These are phyloP conservation scores for Hericium coralloides DNA, from an alignment of 768 basidiomycete species.

Conservation along the genomic window DNA sequence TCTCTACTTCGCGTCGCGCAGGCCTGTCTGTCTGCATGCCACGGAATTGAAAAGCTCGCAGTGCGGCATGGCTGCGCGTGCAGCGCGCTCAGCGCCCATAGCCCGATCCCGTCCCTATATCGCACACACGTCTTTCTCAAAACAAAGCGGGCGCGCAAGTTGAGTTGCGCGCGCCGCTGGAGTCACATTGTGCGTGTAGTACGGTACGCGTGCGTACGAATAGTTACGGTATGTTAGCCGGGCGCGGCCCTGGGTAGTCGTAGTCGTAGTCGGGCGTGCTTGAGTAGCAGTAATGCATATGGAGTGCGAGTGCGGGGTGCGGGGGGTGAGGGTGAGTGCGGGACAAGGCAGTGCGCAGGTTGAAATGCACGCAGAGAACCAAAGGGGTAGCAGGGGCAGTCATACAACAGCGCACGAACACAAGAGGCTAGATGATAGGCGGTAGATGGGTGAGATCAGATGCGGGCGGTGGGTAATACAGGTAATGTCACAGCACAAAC, in stretches of 20 bases:
- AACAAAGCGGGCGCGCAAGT: neutral
- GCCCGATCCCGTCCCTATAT: no score
- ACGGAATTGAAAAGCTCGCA: no score
- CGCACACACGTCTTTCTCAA: no score
- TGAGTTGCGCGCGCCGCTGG: neutral
- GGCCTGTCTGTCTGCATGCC: no score
- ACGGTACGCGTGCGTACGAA: neutral
- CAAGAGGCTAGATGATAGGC: neutral
- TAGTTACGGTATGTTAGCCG: neutral
- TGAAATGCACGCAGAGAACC: constrained; percentile 18
- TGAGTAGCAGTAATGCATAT: neutral
- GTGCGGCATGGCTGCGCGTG: no score
- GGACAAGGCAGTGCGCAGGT: constrained; percentile 20
- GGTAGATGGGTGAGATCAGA: neutral
- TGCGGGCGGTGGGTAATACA: neutral
- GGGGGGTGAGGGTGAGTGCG: constrained; percentile 1
- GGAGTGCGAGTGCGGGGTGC: neutral
- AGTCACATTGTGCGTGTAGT: neutral
- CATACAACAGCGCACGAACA: neutral
- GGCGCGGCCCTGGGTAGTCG: neutral
- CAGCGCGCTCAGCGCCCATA: no score
- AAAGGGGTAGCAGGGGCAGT: constrained; percentile 1
- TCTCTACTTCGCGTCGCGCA: no score
- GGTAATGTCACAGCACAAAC: neutral
- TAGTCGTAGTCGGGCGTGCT: neutral